Conservation (phyloP, 1,284 basidiomycete species). For the Boletus sp. region DNA sequence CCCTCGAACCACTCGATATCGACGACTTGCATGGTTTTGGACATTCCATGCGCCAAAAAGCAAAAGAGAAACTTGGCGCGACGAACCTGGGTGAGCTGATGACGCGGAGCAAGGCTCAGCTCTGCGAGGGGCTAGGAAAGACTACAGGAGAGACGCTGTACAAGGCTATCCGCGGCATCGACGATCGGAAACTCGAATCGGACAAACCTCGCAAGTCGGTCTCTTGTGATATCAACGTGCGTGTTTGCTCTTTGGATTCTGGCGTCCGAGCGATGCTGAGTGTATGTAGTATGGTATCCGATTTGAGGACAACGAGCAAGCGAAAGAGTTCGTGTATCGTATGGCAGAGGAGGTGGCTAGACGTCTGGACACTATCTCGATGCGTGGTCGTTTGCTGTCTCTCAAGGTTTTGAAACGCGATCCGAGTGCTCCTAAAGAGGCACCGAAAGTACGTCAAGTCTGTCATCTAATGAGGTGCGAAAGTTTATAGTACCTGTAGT, state of each 20-base stretch:
- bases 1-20: slow-evolving; percentile 78
- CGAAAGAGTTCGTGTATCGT: slow-evolving; percentile 70
- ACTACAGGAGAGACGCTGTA: slow-evolving; percentile 81
- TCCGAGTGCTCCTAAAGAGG: slow-evolving; percentile 82
- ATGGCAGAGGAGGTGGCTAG: slow-evolving; percentile 76
- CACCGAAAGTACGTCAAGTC: slow-evolving; percentile 69
- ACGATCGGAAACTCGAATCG: slow-evolving; percentile 74
- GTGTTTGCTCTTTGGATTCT: slow-evolving; percentile 28
- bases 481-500: slow-evolving; percentile 43
- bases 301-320: slow-evolving; percentile 79
- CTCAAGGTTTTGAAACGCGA: slow-evolving; percentile 89
- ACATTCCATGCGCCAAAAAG: slow-evolving; percentile 66
- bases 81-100: slow-evolving; percentile 68
- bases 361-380: slow-evolving; percentile 62
- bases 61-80: slow-evolving; percentile 70
- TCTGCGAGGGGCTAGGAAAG: slow-evolving; percentile 78
- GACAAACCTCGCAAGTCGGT: slow-evolving; percentile 85
- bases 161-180: slow-evolving; percentile 80
- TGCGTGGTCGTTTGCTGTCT: slow-evolving; percentile 71
- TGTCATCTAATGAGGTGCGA: background rate
- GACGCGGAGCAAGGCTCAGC: slow-evolving; percentile 54
- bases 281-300: slow-evolving; percentile 84
- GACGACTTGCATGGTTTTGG: slow-evolving; percentile 89
- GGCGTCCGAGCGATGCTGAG: background rate
- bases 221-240: slow-evolving; percentile 86